Base-by-base conservation (phyloP, 2,329 filamentous ascomycete species). In the Colletotrichum brevisporum region DNA sequence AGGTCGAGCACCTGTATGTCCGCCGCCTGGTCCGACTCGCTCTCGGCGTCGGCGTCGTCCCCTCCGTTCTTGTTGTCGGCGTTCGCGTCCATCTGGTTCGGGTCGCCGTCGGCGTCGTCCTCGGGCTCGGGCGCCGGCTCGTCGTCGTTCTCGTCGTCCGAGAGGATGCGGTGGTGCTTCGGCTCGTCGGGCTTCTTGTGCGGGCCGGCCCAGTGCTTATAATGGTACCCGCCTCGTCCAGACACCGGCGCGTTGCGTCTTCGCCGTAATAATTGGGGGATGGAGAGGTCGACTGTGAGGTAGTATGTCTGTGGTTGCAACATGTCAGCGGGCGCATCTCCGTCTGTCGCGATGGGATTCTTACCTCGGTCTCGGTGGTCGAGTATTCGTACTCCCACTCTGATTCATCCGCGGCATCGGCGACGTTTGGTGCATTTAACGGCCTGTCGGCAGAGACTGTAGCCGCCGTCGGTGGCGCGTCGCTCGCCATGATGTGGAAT, bases 1-100 rank as follows among this genome's bases (percentile, higher is more conserved):
- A 98, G 85, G 31, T 94, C 94, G n/a, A 96, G 84, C 58, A 98
- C 91, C 76, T 97, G 94, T 6, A 97, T 88, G 47, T 87, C 81
- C 36, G 81, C 76, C 6, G 70, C 68, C 41, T 48, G 56, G 16
- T 64, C 58, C 26, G 61, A 48, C 58, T 75, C 72, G 43, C 63
- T 50, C 47, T 72, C 59, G 18, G 70, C 73, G 8, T 74, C 72
- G 21, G 75, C 73, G 15, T 71, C 68, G 26, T 71, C 70, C 26
- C 69, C 41, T 18, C 16, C 69, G 18, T 70, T 72, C 6, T 69
- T 64, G 57, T 72, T 72, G 24, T 58, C n/a, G 58, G 58, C n/a
- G 58, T 61, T 45, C 51, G 57, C 27, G n/a, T 72, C 54, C 63
- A 58, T 31, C 45, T 61, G 60, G 31, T 45, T 43, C 60, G 68